These are phyloP conservation scores for Lactarius tabidus DNA, from an alignment of 768 basidiomycete genomes.

Conservation along the genomic window DNA sequence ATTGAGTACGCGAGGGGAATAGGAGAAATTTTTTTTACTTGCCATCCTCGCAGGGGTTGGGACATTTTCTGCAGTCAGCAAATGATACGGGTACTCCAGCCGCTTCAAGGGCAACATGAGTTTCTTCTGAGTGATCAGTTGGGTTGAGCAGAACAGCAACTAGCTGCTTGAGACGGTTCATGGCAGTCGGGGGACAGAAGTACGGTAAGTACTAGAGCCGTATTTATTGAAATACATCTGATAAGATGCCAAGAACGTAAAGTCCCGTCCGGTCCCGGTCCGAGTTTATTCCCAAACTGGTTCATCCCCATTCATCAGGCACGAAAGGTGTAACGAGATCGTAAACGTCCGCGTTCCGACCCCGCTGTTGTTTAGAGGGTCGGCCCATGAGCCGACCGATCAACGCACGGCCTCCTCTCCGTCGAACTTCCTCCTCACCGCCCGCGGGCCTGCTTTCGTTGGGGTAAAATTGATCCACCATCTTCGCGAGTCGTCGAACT, in stretches of 20 bases:
- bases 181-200: not conserved
- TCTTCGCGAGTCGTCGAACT: constrained; percentile 63
- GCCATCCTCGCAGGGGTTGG: constrained; percentile 34
- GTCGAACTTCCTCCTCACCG: constrained; percentile 43
- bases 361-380: constrained; percentile 44
- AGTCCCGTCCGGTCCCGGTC: not conserved
- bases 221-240: not conserved
- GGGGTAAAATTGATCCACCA: constrained; percentile 65
- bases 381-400: constrained; percentile 49
- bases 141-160: constrained; percentile 20
- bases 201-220: not conserved
- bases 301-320: constrained; percentile 65
- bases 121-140: constrained; percentile 16
- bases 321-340: constrained; percentile 82
- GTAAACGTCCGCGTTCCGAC: constrained; percentile 73
- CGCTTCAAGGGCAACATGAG: constrained; percentile 21
- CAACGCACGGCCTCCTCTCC: constrained; percentile 41
- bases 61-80: constrained; percentile 30
- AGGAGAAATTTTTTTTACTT: constrained; percentile 3
- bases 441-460: constrained; percentile 34
- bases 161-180: constrained; percentile 22
- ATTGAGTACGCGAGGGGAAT: constrained; percentile 1
- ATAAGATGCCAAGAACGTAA: not conserved
- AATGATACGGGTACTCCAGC: constrained; percentile 29
- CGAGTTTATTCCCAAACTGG: not conserved